Percentiles rank a stretch among this genome's conserved stretches.
These are phyloP conservation scores for Ceratobasidium sp. DNA, from an alignment of 1,284 basidiomycete species.

Conservation along the genomic window DNA sequence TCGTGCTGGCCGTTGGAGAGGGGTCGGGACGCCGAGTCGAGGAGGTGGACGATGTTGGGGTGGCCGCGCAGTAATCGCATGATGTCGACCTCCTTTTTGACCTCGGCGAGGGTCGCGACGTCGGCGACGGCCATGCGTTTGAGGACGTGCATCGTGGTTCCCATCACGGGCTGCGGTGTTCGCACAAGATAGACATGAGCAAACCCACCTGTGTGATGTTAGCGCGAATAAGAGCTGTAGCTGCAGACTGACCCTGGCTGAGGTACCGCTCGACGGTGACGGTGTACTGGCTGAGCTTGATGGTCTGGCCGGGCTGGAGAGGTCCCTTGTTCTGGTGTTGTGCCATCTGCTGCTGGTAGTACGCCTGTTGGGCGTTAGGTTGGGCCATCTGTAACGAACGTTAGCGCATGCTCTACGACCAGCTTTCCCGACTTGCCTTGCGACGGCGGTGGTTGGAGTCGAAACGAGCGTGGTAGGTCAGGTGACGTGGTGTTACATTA, in stretches of 20 bases:
- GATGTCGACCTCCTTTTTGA: conserved; percentile 97
- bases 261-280: conserved; percentile 92
- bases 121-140: conserved; percentile 96
- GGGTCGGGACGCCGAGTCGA: conserved; percentile 91
- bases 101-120: conserved; percentile 90
- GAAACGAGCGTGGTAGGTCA: conserved; percentile 1
- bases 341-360: conserved; percentile 37
- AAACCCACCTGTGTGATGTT: conserved; percentile 82
- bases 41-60: conserved; percentile 92
- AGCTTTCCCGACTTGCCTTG: neutral
- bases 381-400: conserved; percentile 11
- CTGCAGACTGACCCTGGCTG: conserved; percentile 75
- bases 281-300: conserved; percentile 88
- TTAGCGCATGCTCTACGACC: neutral
- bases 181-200: conserved; percentile 97
- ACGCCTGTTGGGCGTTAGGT: conserved; percentile 29
- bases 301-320: conserved; percentile 78
- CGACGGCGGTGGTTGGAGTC: conserved; percentile 4
- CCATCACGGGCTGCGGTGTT: conserved; percentile 85
- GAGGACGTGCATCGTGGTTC: conserved; percentile 93
- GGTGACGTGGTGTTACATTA: conserved; percentile 2
- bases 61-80: conserved; percentile 93
- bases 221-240: conserved; percentile 33
- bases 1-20: conserved; percentile 87
- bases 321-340: conserved; percentile 53